Base-by-base conservation (phyloP, 2,329 filamentous ascomycete species). In the Rutstroemia sp. region DNA sequence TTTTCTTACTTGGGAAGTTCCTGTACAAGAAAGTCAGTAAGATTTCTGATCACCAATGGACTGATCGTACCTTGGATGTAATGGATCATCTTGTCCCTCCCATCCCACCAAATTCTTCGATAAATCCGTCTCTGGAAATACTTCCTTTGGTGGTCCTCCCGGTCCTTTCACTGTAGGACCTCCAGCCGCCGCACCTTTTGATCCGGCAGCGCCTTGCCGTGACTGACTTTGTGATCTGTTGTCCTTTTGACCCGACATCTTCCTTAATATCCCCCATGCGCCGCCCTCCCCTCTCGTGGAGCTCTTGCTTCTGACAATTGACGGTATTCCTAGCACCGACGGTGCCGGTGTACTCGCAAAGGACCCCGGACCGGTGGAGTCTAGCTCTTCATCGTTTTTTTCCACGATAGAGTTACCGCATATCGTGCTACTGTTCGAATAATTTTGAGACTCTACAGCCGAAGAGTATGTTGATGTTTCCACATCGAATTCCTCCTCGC, bases 61-160 rank as follows among this genome's bases (percentile, higher is more conserved):
- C 8, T 27, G 44, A 14, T 21, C 36, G 34, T 54, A 54, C 52
- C 52, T 54, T 42, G 58, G 58, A 50, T 57, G 56, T 25, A 40
- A 21, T 17, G 60, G 60, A 36, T 61, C 60, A 49, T 58, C 53
- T 50, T 59, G 60, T 4, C 50, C 42, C 3, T 57, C 48, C 60
- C 58, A 61, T 12, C 58, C 60, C 5, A 61, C 53, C 16, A 61
- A 17, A 59, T 76, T 76, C 0, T 68, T 70, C 49, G 71, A 71
- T n/a, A 83, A 74, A 59, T 82, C 73, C 12, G 54, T 53, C 27
- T 49, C 27, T 34, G 58, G 58, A 2, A 60, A 50, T 3, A 48
- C 12, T 17, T 54, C 52, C 3, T 45, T 54, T n/a, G 52, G 52
- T 34, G 52, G 52, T 23, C 45, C 36, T 12, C 10, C 23, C 23